Percentiles rank a stretch among this genome's conserved stretches.
These are phyloP conservation scores for Amaranthus cruentus DNA, from an alignment of 148 eudicot genomes.

Conservation along the genomic window DNA sequence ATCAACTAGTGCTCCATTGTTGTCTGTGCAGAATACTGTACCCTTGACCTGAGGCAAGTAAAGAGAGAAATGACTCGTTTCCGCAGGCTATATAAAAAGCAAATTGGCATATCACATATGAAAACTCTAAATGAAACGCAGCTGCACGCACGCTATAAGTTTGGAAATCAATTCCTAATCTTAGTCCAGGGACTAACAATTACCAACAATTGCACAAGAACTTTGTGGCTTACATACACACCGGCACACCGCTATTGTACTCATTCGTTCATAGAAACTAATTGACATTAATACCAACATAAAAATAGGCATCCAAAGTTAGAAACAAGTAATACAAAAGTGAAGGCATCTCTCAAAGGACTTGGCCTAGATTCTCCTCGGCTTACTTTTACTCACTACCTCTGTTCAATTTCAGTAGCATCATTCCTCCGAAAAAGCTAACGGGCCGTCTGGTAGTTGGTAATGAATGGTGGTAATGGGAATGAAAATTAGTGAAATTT, in stretches of 20 bases:
- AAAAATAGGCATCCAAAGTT: background rate
- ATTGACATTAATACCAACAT: background rate
- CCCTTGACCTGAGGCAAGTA: slow-evolving; percentile 64
- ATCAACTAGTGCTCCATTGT: slow-evolving; percentile 76
- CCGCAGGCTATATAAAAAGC: background rate
- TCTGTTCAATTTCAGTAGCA: no score
- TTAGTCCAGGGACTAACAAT: background rate
- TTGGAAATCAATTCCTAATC: background rate
- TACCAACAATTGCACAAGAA: background rate
- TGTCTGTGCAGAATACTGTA: slow-evolving; percentile 59
- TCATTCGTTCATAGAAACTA: background rate
- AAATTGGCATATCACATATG: background rate
- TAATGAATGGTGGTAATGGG: no score
- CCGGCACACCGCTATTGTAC: background rate
- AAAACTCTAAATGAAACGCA: background rate
- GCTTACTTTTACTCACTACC: no score
- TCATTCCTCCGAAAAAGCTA: no score
- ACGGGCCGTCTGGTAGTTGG: no score
- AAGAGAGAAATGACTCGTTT: slow-evolving; percentile 11
- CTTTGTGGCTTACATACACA: background rate
- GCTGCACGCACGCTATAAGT: background rate
- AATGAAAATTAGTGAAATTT: no score
- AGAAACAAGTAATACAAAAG: background rate
- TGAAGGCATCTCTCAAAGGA: background rate
- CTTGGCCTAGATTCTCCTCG: background rate